Evolutionary conservation across 257 asterid species (phyloP).

Genomic region (Solanum sitiens): DNA sequence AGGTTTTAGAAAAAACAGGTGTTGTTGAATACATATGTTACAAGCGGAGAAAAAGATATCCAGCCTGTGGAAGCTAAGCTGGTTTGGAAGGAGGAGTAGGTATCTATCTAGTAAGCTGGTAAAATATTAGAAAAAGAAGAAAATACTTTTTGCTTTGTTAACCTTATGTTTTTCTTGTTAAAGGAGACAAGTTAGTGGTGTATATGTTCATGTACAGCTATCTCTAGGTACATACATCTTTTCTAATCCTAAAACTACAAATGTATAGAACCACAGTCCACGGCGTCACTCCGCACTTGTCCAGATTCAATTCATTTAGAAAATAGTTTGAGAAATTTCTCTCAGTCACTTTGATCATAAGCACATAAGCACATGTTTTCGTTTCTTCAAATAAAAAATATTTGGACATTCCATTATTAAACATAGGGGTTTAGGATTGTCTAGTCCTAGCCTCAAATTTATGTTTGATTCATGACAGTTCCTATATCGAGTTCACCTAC

Average conservation of each 20-base stretch:
- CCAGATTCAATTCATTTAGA: no score
- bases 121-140: not conserved
- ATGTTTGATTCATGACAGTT: no score
- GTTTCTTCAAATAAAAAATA: no score
- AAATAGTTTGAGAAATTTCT: no score
- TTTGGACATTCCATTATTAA: no score
- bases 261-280: not conserved
- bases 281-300: not conserved
- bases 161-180: not conserved
- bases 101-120: not conserved
- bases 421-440: no score
- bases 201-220: not conserved
- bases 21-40: not conserved
- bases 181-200: not conserved
- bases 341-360: no score
- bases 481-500: no score
- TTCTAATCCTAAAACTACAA: not conserved
- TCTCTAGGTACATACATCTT: not conserved
- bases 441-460: no score
- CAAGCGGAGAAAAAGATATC: not conserved
- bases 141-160: not conserved
- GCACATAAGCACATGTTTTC: no score
- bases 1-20: not conserved
- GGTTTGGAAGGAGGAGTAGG: not conserved
- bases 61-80: not conserved